A percentile compares a stretch with the other conserved stretches of the same genome.
Conservation (phyloP, 345 rosid genomes). For the Odontarrhena argentea region DNA sequence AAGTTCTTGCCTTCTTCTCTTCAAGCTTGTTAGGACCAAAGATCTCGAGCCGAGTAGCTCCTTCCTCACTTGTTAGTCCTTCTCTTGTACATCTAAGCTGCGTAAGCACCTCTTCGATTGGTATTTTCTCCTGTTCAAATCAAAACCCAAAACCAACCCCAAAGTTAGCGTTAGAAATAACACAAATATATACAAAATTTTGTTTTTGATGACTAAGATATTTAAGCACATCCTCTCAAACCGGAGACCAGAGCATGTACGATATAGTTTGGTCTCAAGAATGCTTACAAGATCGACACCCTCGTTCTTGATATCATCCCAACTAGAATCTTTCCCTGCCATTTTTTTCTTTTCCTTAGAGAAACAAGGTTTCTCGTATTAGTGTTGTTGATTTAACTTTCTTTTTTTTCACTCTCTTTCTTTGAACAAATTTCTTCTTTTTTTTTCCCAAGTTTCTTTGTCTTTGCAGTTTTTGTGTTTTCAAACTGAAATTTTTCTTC, state of each 20-base stretch:
- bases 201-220: no score
- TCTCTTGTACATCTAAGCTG: conserved; percentile 66
- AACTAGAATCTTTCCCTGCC: conserved; percentile 47
- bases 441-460: conserved; percentile 10
- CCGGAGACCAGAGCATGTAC: no score
- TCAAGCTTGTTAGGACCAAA: conserved; percentile 87
- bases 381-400: not conserved
- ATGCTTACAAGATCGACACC: conserved; percentile 54
- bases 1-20: conserved; percentile 61
- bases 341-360: conserved; percentile 22
- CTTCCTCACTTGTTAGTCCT: conserved; percentile 68
- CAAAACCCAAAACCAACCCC: no score
- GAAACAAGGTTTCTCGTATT: conserved; percentile 11
- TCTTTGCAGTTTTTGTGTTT: conserved; percentile 24
- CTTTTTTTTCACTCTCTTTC: not conserved
- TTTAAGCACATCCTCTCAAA: no score
- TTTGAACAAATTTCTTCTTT: conserved; percentile 14
- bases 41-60: conserved; percentile 59
- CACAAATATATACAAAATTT: no score
- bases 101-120: conserved; percentile 70
- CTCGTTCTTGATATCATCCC: conserved; percentile 67
- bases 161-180: no score
- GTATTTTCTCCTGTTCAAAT: conserved; percentile 62
- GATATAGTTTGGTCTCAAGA: no score
- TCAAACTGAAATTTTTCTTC: conserved; percentile 30